Percentiles rank a stretch among this genome's conserved stretches.
Conservation (phyloP, 345 rosid genomes). For the Limnanthes douglasii region DNA sequence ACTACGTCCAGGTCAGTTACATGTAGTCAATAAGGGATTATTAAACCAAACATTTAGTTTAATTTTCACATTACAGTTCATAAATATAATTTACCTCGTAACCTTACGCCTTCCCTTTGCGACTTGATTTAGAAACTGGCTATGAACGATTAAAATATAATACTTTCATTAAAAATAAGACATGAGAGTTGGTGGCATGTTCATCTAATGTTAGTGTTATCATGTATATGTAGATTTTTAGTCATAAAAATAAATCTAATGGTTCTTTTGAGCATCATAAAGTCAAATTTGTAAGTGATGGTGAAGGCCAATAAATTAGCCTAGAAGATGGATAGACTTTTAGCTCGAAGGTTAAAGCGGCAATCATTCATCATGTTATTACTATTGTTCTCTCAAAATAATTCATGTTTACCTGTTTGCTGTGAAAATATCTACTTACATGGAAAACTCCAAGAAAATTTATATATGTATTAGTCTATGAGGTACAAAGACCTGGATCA, state of each 20-base stretch:
- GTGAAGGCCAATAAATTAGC: not conserved
- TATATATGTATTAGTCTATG: no score
- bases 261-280: constrained; percentile 3
- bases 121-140: no score
- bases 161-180: constrained; percentile 3
- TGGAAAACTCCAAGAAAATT: not conserved
- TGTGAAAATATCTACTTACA: not conserved
- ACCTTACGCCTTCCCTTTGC: no score
- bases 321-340: not conserved
- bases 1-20: no score
- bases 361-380: not conserved
- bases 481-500: no score
- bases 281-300: not conserved
- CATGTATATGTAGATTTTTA: constrained; percentile 1
- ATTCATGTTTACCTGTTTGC: not conserved
- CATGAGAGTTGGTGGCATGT: constrained; percentile 2
- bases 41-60: no score
- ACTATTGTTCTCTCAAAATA: not conserved
- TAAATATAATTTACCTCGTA: no score
- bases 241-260: constrained; percentile 1
- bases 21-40: no score
- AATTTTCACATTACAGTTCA: no score
- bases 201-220: not conserved
- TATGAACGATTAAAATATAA: no score
- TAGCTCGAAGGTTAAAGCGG: not conserved